Base-by-base conservation (phyloP, 139 green algal genomes). In the Auxenochlorella pyrenoidosa region DNA sequence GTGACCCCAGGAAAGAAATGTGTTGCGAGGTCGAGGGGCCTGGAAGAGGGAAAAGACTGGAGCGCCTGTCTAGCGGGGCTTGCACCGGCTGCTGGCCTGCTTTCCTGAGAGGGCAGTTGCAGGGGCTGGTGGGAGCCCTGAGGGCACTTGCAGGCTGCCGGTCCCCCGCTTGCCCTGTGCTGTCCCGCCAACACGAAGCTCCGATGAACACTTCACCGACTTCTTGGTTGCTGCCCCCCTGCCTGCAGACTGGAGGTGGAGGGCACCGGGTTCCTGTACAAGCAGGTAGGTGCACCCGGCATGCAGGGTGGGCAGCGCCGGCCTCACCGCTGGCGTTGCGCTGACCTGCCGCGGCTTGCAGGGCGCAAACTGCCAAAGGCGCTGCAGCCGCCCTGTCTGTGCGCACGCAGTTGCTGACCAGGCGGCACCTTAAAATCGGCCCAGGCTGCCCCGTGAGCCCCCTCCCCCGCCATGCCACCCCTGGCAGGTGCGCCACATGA, bases 181-280 rank as follows among this genome's bases (percentile, higher is more conserved):
- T 34, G 6, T 26, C 30, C 3, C 6, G n/a, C 36, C 68, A 75
- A 43, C 2, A 8, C 32, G 16, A 18, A 22, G 59, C 59, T 26
- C 10, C 32, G n/a, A 4, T 41, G 12, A 75, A 3, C 13, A 5
- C 68, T 26, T 8, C 0, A 4, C 68, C 68, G 68, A 30, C 68
- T 13, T 22, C 13, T 38, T 41, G n/a, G 12, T 32, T 22, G 30
- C n/a, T 24, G n/a, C 36, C 34, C 36, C 34, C 22, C 28, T 75
- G 38, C 59, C 86, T 26, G 60, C 70, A 81, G 77, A 47, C 65
- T 94, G 47, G 92, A 96, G 88, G 91, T 98, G 36, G 78, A 93
- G 47, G 95, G 95, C 32, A 91, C 47, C 28, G 95, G 95, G 3
- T 98, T 98, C 77, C 90, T 98, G 40, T 98, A 97, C 89, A 94